Evolutionary conservation across 1,139 yeast genomes (phyloP).

Genomic region (Suhomyces ambrosiae): DNA sequence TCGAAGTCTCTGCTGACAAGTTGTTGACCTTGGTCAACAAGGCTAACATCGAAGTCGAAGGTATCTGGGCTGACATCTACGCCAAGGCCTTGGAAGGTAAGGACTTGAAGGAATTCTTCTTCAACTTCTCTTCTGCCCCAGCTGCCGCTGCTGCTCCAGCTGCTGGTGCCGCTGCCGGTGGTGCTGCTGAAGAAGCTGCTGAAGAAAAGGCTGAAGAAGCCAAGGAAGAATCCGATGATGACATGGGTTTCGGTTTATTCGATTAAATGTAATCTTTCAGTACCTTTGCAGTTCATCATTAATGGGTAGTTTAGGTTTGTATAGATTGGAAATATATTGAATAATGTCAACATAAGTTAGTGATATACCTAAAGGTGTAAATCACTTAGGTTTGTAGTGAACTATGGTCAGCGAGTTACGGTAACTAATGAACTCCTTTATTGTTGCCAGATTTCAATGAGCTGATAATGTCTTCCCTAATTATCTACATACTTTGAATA

Average conservation of each 20-base stretch:
- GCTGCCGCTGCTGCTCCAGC: slow-evolving; percentile 43
- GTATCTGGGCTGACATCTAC: slow-evolving; percentile 92
- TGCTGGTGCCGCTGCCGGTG: slow-evolving; percentile 66
- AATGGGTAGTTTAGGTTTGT: slow-evolving; percentile 13
- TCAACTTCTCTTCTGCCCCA: slow-evolving; percentile 66
- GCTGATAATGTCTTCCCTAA: too few species aligned
- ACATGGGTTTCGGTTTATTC: slow-evolving; percentile 78
- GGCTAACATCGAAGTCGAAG: slow-evolving; percentile 63
- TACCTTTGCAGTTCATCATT: slow-evolving; percentile 9
- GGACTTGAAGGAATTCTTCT: slow-evolving; percentile 88
- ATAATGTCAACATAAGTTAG: slow-evolving; percentile 4
- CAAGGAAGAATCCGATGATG: slow-evolving; percentile 74
- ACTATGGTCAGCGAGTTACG: too few species aligned
- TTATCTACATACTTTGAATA: too few species aligned
- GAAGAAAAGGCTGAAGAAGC: slow-evolving; percentile 47
- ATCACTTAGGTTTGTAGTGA: too few species aligned
- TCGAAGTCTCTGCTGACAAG: slow-evolving; percentile 93
- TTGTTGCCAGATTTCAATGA: too few species aligned
- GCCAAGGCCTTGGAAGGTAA: slow-evolving; percentile 98
- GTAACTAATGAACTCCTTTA: too few species aligned
- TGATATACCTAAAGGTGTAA: too few species aligned
- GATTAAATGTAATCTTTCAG: slow-evolving; percentile 41
- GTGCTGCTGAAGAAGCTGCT: slow-evolving; percentile 55
- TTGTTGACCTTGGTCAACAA: slow-evolving; percentile 71
- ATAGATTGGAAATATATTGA: slow-evolving; percentile 14